phyloP scores from a whole-genome alignment of 208 protist species.

The Leishmania tropica region DNA sequence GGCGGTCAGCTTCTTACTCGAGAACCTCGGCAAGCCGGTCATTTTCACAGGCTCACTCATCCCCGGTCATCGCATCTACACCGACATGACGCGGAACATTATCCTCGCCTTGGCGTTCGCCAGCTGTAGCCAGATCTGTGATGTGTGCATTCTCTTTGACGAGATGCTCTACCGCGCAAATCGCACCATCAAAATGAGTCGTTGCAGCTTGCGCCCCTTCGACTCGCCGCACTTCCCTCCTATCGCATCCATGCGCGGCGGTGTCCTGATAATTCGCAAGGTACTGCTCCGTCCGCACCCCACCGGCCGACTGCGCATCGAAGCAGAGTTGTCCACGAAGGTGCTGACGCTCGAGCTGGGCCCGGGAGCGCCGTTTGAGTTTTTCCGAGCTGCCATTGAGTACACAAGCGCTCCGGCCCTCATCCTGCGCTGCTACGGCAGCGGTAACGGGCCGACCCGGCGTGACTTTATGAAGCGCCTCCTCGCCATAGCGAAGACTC shows the following conservation, averaged over 20 bases:
- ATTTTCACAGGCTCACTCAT: slow-evolving; percentile 97
- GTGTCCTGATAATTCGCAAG: slow-evolving; percentile 46
- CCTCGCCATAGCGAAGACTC: slow-evolving; percentile 56
- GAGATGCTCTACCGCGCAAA: slow-evolving; percentile 95
- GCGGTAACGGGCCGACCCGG: slow-evolving; percentile 90
- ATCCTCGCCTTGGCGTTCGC: slow-evolving; percentile 88
- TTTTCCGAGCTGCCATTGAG: slow-evolving; percentile 29
- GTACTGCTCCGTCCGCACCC: slow-evolving; percentile 56
- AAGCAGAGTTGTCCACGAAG: slow-evolving; percentile 45
- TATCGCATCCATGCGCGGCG: slow-evolving; percentile 77
- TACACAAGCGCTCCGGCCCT: slow-evolving; percentile 69
- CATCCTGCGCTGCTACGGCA: slow-evolving; percentile 93
- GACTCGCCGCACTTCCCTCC: slow-evolving; percentile 89
- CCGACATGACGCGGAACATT: slow-evolving; percentile 89
- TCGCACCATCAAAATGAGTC: slow-evolving; percentile 83
- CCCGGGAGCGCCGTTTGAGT: slow-evolving; percentile 63
- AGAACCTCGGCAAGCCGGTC: slow-evolving; percentile 97
- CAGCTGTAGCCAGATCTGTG: slow-evolving; percentile 80
- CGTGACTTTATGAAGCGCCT: slow-evolving; percentile 69
- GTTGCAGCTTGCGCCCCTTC: slow-evolving; percentile 89
- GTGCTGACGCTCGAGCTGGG: slow-evolving; percentile 74
- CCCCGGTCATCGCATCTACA: slow-evolving; percentile 85
- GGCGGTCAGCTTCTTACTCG: slow-evolving; percentile 96
- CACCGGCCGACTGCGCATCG: slow-evolving; percentile 50
- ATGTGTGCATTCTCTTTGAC: slow-evolving; percentile 96